Base-by-base conservation (phyloP, 2,329 filamentous ascomycete species). In the Diplodia sapinea region DNA sequence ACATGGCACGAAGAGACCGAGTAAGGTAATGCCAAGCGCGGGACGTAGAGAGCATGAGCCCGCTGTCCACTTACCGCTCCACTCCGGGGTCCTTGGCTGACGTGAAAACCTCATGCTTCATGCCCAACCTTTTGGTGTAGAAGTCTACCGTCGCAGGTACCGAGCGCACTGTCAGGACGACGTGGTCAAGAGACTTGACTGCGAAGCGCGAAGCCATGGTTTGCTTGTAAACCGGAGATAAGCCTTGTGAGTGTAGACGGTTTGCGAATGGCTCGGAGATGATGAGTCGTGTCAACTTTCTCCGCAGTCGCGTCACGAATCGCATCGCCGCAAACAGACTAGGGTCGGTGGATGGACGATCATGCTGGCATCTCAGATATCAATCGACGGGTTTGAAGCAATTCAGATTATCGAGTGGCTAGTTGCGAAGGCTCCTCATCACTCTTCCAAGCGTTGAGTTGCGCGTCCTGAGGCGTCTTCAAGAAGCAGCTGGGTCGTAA, bases 61-160 rank as follows among this genome's bases (percentile, higher is more conserved):
- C 6, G 49, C 9, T 26, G 11, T 15, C 7, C 11, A 40, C 59
- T 36, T 38, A 63, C 59, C 59, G 52, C 55, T 70, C 68, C 11
- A 63, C 63, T 8, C 66, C 49, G 20, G 55, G 63, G n/a, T 67
- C 47, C 29, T 63, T 63, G 12, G 47, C 17, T 2, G 62, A 55
- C 23, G 62, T 65, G 50, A 54, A 65, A 26, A 66, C 65, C 17
- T 70, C 69, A 49, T 69, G 64, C 59, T 65, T 70, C 67, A 71
- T 70, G 38, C 69, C 69, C 38, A 71, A 29, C 43, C 51, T 50
- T 5, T 59, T 36, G 1, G 65, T 65, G 57, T 71, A 70, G 36
- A 69, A 71, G 12, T 69, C 33, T 20, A 66, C 66, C 20, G 70
- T 71, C 52, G 66, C 65, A 7, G 65, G 68, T 4, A 70, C 40